Percentiles rank a stretch among this genome's conserved stretches.
Conservation (phyloP, 129 eudicot species). For the Helianthus annuus region DNA sequence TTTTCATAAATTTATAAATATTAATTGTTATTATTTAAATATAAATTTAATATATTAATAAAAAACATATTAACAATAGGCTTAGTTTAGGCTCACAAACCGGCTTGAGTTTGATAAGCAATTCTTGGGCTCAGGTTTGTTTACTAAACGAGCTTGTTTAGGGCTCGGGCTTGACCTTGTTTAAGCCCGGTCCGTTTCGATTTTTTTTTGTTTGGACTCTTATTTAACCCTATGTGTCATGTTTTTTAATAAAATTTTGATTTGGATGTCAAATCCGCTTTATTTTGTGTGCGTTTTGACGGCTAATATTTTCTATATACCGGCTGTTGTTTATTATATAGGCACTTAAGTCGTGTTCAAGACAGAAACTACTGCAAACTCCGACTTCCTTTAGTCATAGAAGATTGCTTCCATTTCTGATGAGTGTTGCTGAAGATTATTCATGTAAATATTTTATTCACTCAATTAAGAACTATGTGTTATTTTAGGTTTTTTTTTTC, state of each 20-base stretch:
- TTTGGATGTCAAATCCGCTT: background rate
- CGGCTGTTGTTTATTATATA: conserved; percentile 8
- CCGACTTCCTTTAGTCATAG: conserved; percentile 66
- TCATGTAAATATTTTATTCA: conserved; percentile 34
- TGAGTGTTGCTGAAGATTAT: conserved; percentile 43
- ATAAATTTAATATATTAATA: too few species aligned
- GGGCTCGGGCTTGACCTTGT: too few species aligned
- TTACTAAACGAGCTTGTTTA: too few species aligned
- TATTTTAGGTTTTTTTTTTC: background rate
- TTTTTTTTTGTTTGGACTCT: too few species aligned
- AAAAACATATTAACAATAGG: too few species aligned
- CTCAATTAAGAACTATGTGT: background rate
- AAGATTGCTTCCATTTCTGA: conserved; percentile 71
- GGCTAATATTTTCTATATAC: background rate
- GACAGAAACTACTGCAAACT: conserved; percentile 48
- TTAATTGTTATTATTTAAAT: too few species aligned
- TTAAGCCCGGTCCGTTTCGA: too few species aligned
- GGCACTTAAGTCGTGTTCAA: conserved; percentile 64
- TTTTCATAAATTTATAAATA: too few species aligned
- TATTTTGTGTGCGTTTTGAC: background rate
- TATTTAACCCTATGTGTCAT: background rate
- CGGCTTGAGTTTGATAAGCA: too few species aligned
- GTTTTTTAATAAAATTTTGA: background rate
- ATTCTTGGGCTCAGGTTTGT: too few species aligned
- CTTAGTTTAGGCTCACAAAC: too few species aligned